Percentiles rank a stretch among this genome's conserved stretches.
Evolutionary conservation across 2,329 filamentous ascomycete genomes (phyloP).

Genomic region (Sarocladium strictum): DNA sequence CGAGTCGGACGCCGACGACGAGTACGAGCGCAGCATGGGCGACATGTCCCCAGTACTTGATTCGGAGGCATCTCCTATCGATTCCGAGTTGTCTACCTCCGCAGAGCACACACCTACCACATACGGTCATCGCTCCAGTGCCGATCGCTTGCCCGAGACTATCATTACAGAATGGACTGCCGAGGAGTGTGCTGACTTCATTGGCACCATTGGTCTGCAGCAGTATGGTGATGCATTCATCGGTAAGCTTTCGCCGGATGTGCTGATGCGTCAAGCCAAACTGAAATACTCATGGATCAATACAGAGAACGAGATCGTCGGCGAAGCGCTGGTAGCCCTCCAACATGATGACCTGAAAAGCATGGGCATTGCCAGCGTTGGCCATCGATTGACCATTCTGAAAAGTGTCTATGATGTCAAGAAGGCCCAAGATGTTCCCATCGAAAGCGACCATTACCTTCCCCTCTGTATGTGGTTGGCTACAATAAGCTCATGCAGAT

Average conservation of each 20-base stretch:
- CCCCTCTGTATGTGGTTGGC: constrained; percentile 62
- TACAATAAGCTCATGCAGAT: background rate
- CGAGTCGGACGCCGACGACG: constrained; percentile 76
- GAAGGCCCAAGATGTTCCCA: constrained; percentile 82
- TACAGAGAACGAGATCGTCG: constrained; percentile 87
- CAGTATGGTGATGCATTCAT: constrained; percentile 81
- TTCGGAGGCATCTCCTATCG: constrained; percentile 63
- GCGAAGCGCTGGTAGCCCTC: constrained; percentile 82
- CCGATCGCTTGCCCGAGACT: constrained; percentile 64
- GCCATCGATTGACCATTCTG: constrained; percentile 88
- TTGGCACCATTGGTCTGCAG: constrained; percentile 69
- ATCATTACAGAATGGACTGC: constrained; percentile 75
- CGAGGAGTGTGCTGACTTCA: constrained; percentile 86
- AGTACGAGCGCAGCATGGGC: constrained; percentile 69
- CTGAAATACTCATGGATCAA: background rate
- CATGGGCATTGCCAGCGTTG: constrained; percentile 88
- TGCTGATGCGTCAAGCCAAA: too few species aligned
- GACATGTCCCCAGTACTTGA: constrained; percentile 64
- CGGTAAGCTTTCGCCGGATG: constrained; percentile 50
- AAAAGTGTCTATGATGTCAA: constrained; percentile 97
- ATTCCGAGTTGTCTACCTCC: constrained; percentile 63
- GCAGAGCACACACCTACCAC: constrained; percentile 75
- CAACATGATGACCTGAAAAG: constrained; percentile 92
- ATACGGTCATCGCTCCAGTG: constrained; percentile 60
- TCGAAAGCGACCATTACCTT: constrained; percentile 90